Conservation (phyloP, 257 asterid species). For the Gentiana macrophylla region DNA sequence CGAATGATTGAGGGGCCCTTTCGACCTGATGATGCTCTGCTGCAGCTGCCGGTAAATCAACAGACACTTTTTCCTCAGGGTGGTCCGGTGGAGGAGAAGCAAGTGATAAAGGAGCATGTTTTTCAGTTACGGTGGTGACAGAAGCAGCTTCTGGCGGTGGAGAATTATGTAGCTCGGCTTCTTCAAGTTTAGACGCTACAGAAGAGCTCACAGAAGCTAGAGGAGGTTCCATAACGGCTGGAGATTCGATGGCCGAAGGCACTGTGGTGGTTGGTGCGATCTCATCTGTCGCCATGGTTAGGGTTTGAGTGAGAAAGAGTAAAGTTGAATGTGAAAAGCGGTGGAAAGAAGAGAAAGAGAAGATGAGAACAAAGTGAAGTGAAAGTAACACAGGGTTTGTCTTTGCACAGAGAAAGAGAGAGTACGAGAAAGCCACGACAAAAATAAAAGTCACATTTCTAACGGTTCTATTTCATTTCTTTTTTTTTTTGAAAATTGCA, state of each 20-base stretch:
- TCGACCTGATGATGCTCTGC: constrained; percentile 15
- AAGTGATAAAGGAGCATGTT: constrained; percentile 30
- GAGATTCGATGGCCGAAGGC: constrained; percentile 16
- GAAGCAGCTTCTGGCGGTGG: constrained; percentile 22
- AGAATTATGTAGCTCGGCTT: constrained; percentile 6
- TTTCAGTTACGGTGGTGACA: constrained; percentile 32
- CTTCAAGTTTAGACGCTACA: not conserved
- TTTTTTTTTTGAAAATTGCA: no score
- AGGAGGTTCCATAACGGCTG: constrained; percentile 31
- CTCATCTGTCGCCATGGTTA: constrained; percentile 42
- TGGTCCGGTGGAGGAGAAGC: constrained; percentile 17
- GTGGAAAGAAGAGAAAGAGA: not conserved
- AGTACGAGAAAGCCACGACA: not conserved
- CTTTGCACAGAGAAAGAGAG: not conserved
- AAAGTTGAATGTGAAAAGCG: not conserved
- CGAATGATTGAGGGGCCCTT: constrained; percentile 36
- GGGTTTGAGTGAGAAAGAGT: not conserved
- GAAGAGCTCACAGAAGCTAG: constrained; percentile 40
- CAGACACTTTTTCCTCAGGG: constrained; percentile 21
- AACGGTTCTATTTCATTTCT: no score
- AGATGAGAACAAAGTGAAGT: not conserved
- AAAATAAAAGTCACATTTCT: no score
- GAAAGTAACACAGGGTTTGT: no score
- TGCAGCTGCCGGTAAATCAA: constrained; percentile 6
- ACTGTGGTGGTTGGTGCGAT: constrained; percentile 15